Conservation (phyloP, 257 asterid species). For the Ilex aquifolium region DNA sequence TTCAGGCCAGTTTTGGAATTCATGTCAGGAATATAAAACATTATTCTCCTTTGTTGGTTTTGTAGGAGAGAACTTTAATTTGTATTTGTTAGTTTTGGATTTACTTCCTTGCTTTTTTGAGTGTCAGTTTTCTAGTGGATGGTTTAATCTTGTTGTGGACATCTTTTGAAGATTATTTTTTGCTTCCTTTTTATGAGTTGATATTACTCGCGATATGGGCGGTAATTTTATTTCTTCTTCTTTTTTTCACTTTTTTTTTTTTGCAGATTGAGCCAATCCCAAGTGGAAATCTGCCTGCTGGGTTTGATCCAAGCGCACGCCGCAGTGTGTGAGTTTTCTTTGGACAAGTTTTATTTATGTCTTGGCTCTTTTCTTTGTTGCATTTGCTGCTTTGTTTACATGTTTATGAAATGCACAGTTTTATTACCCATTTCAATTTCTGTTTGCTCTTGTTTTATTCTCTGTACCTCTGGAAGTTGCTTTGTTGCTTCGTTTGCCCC, state of each 20-base stretch:
- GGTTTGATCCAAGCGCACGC: constrained; percentile 96
- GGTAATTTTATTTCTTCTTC: constrained; percentile 21
- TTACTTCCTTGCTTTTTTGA: too few species aligned
- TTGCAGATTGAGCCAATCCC: constrained; percentile 96
- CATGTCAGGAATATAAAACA: too few species aligned
- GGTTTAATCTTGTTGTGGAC: too few species aligned
- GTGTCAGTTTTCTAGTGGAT: too few species aligned
- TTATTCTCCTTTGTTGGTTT: too few species aligned
- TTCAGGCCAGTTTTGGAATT: too few species aligned
- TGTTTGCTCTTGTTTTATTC: background rate
- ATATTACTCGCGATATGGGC: constrained; percentile 12
- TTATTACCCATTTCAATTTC: background rate
- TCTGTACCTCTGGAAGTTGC: too few species aligned
- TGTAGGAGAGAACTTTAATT: too few species aligned
- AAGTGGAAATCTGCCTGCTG: constrained; percentile 99
- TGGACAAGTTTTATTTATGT: constrained; percentile 10
- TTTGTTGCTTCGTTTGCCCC: too few species aligned
- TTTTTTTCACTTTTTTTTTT: constrained; percentile 19
- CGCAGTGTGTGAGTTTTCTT: constrained; percentile 93
- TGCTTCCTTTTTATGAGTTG: constrained; percentile 1
- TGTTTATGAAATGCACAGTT: constrained; percentile 1
- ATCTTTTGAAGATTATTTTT: background rate
- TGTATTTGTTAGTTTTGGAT: too few species aligned
- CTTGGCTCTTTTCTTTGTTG: constrained; percentile 11
- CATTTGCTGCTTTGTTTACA: constrained; percentile 6